Conservation (phyloP, 31 red algal genomes). For the Endocladia muricata region DNA sequence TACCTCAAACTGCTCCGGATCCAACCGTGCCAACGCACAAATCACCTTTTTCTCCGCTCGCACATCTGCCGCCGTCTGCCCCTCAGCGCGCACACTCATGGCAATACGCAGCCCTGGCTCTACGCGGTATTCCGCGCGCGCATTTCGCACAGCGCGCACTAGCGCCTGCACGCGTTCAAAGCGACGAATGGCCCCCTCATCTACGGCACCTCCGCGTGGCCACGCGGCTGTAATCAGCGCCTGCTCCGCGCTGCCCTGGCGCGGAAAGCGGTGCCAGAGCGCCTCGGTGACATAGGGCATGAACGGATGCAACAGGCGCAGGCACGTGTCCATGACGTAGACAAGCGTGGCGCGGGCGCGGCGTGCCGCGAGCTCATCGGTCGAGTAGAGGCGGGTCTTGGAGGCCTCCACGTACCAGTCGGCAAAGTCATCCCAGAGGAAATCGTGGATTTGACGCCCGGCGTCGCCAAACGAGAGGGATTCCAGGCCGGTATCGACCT, state of each 20-base stretch:
- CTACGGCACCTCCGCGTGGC: conserved; percentile 49
- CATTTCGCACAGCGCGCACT: conserved; percentile 73
- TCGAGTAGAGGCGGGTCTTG: conserved; percentile 72
- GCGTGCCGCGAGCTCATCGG: conserved; percentile 10
- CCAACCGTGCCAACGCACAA: conserved; percentile 61
- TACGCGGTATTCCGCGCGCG: conserved; percentile 73
- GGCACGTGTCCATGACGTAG: conserved; percentile 83
- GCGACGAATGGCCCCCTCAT: conserved; percentile 41
- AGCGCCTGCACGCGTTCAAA: conserved; percentile 69
- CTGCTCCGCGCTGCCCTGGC: conserved; percentile 25
- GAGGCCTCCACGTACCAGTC: conserved; percentile 97
- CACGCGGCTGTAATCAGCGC: conserved; percentile 82
- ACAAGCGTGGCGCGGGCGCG: conserved; percentile 56
- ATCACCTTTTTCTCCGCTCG: conserved; percentile 46
- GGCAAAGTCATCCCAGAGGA: conserved; percentile 98
- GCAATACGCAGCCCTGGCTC: conserved; percentile 55
- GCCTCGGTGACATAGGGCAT: conserved; percentile 98
- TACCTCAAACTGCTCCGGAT: conserved; percentile 46
- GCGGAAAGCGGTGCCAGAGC: conserved; percentile 84
- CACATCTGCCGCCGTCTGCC: conserved; percentile 30
- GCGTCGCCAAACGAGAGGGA: conserved; percentile 67
- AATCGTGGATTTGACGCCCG: conserved; percentile 77
- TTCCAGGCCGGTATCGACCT: conserved; percentile 43
- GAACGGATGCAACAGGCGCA: conserved; percentile 93
- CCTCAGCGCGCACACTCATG: conserved; percentile 44